Conservation (phyloP, 805 yeast species). For the Pichia ethanolica region DNA sequence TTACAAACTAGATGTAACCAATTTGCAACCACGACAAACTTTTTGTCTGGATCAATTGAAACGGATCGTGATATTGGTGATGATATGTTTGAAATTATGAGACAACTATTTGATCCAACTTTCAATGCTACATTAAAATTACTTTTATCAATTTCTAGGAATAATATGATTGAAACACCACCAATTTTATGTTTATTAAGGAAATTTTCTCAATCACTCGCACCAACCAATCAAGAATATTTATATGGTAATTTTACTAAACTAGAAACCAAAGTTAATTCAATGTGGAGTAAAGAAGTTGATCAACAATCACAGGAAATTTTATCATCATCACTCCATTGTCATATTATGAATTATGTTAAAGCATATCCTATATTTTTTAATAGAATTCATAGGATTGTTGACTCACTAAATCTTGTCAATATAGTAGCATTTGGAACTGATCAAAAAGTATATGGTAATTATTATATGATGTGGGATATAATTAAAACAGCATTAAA, state of each 20-base stretch:
- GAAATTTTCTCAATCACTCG: constrained; percentile 27
- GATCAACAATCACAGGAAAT: constrained; percentile 44
- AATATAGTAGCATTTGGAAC: constrained; percentile 12
- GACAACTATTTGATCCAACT: constrained; percentile 22
- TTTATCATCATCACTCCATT: constrained; percentile 17
- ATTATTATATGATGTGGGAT: constrained; percentile 20
- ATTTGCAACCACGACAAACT: constrained; percentile 12
- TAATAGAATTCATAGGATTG: constrained; percentile 30
- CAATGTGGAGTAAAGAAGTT: constrained; percentile 53
- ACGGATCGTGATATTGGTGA: constrained; percentile 27
- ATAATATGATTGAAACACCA: constrained; percentile 35
- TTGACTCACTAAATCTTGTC: constrained; percentile 11
- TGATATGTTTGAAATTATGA: constrained; percentile 23
- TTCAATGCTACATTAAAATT: constrained; percentile 25
- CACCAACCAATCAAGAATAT: constrained; percentile 59
- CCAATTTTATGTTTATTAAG: constrained; percentile 37
- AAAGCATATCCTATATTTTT: constrained; percentile 42
- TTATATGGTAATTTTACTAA: constrained; percentile 43
- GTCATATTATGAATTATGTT: constrained; percentile 35
- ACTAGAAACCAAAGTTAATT: constrained; percentile 41
- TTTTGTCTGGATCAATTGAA: constrained; percentile 18
- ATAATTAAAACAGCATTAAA: constrained; percentile 12
- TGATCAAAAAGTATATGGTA: constrained; percentile 13
- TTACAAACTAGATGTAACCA: constrained; percentile 16
- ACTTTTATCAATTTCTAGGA: constrained; percentile 30